These are phyloP conservation scores for Eimeria acervulina DNA, from an alignment of 169 alveolate species.

Conservation along the genomic window DNA sequence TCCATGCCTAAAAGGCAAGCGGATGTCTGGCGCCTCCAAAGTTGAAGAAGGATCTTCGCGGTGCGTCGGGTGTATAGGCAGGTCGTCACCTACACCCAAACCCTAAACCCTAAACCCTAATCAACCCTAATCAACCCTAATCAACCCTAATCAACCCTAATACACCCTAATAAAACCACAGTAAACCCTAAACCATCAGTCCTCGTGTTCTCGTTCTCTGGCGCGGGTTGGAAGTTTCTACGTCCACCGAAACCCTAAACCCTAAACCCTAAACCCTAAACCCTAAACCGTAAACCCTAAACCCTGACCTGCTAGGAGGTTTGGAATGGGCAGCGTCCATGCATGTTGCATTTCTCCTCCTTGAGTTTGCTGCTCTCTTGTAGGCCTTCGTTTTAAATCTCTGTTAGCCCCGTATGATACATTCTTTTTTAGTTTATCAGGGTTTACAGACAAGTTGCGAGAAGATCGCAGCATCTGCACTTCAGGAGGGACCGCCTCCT, in stretches of 20 bases:
- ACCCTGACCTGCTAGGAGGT: slow-evolving; percentile 57
- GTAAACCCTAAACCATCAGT: not conserved
- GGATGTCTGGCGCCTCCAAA: slow-evolving; percentile 45
- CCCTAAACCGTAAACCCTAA: slow-evolving; percentile 7
- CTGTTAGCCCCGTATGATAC: not conserved
- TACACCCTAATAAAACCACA: not conserved
- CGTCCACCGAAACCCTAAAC: not conserved
- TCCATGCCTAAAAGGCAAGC: slow-evolving; percentile 65
- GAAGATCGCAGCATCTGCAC: slow-evolving; percentile 93
- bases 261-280: not conserved
- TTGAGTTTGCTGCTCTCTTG: not conserved
- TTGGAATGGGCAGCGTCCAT: slow-evolving; percentile 74
- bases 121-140: not conserved
- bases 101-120: slow-evolving; percentile 11
- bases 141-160: not conserved
- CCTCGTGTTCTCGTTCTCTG: too few species aligned
- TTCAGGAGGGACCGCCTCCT: slow-evolving; percentile 92
- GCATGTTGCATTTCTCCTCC: slow-evolving; percentile 67
- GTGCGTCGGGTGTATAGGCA: slow-evolving; percentile 60
- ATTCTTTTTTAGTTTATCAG: slow-evolving; percentile 91
- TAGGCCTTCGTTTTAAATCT: not conserved
- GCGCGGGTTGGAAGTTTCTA: too few species aligned
- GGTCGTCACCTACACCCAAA: slow-evolving; percentile 68
- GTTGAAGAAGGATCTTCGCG: slow-evolving; percentile 43
- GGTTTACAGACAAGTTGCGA: slow-evolving; percentile 89